Evolutionary conservation across 805 yeast species (phyloP).

Genomic region (Nakazawaea wyomingensis): DNA sequence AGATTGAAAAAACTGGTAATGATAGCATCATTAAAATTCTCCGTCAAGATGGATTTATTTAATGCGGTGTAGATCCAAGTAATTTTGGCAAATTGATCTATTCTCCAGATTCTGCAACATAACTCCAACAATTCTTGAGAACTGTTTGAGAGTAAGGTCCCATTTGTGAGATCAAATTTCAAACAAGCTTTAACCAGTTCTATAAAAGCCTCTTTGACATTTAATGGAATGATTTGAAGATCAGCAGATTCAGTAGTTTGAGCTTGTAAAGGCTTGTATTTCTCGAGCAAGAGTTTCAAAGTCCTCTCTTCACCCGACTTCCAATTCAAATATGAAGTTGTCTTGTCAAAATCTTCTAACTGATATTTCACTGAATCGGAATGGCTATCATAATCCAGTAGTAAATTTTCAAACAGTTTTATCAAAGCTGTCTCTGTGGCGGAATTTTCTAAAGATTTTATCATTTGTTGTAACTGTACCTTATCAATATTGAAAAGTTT

Average conservation of each 20-base stretch:
- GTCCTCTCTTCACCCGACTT: conserved; percentile 30
- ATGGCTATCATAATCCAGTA: conserved; percentile 19
- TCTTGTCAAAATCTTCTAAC: conserved; percentile 31
- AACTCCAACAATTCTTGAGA: conserved; percentile 37
- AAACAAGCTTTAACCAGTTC: conserved; percentile 39
- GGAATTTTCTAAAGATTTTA: conserved; percentile 34
- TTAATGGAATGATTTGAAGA: conserved; percentile 31
- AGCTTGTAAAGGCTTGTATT: conserved; percentile 13
- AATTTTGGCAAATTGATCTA: conserved; percentile 44
- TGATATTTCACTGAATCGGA: conserved; percentile 26
- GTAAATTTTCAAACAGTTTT: conserved; percentile 22
- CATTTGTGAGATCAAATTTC: conserved; percentile 27
- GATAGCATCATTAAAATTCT: conserved; percentile 22
- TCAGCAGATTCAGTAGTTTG: not conserved
- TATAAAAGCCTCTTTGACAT: conserved; percentile 35
- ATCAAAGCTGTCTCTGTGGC: conserved; percentile 31
- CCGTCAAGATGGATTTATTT: conserved; percentile 27
- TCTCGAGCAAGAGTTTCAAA: conserved; percentile 24
- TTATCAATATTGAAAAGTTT: conserved; percentile 45
- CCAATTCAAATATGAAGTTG: conserved; percentile 35
- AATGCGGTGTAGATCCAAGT: conserved; percentile 47
- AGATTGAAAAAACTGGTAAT: conserved; percentile 30
- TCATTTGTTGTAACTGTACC: conserved; percentile 48
- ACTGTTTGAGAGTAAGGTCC: conserved; percentile 33
- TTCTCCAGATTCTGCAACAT: conserved; percentile 55